phyloP scores from a whole-genome alignment of 192 early-diverging fungal species.

The Coemansia umbellata region DNA sequence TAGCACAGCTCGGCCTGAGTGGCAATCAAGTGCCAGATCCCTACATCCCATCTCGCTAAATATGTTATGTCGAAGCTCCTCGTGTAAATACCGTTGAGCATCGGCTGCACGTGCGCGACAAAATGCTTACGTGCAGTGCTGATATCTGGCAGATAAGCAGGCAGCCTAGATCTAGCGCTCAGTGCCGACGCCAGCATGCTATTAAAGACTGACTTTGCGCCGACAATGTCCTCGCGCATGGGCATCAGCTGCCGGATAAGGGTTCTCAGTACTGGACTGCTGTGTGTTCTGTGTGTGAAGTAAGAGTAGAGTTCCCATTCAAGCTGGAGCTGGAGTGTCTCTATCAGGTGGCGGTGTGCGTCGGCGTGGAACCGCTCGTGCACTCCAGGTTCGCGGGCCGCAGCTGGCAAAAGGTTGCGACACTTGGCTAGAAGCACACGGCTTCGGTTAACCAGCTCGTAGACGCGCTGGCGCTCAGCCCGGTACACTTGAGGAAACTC shows the following conservation, averaged over 20 bases:
- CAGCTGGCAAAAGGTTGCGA: constrained; percentile 17
- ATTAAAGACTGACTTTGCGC: constrained; percentile 33
- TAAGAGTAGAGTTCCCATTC: constrained; percentile 46
- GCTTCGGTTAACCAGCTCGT: constrained; percentile 7
- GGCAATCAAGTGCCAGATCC: constrained; percentile 37
- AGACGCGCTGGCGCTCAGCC: constrained; percentile 15
- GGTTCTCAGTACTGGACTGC: not conserved
- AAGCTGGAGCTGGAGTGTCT: constrained; percentile 36
- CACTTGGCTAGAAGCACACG: constrained; percentile 29
- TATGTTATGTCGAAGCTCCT: constrained; percentile 37
- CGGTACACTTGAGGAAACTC: constrained; percentile 24
- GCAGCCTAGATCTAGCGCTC: constrained; percentile 9
- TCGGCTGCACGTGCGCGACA: constrained; percentile 13
- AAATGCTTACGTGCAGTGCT: constrained; percentile 29
- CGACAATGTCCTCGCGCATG: constrained; percentile 46
- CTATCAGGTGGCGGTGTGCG: constrained; percentile 24
- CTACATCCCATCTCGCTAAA: constrained; percentile 33
- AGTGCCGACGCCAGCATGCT: constrained; percentile 24
- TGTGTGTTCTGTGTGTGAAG: constrained; percentile 18
- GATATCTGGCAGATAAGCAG: constrained; percentile 37
- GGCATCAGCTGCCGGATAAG: constrained; percentile 21
- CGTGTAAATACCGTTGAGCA: constrained; percentile 15
- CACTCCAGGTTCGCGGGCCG: constrained; percentile 35
- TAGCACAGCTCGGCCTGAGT: constrained; percentile 26
- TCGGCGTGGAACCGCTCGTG: constrained; percentile 29